Conservation (phyloP, 192 early-diverging fungal genomes). For the Coemansia umbellata region DNA sequence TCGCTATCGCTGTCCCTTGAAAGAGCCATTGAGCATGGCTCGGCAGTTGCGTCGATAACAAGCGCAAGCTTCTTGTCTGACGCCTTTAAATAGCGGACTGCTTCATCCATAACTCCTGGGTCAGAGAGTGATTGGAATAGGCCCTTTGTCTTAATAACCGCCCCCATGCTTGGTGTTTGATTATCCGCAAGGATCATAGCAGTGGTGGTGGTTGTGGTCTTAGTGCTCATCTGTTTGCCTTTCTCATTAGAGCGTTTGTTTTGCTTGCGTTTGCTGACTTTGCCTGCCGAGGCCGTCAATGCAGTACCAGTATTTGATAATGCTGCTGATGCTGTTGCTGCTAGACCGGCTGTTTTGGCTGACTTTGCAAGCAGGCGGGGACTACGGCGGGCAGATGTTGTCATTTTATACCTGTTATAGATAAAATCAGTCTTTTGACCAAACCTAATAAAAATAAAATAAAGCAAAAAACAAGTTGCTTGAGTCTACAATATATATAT, state of each 20-base stretch:
- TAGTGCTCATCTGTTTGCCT: background rate
- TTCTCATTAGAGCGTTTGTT: constrained; percentile 1
- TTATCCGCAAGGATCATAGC: background rate
- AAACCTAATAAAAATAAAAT: background rate
- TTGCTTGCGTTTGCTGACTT: constrained; percentile 4
- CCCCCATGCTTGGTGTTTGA: background rate
- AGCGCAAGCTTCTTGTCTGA: constrained; percentile 45
- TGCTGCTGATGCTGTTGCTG: background rate
- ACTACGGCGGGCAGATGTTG: constrained; percentile 22
- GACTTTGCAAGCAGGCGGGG: constrained; percentile 27
- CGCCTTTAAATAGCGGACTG: constrained; percentile 39
- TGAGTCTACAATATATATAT: no score
- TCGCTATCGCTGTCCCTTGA: constrained; percentile 18
- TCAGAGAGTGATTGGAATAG: constrained; percentile 9
- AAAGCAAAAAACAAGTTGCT: constrained; percentile 2
- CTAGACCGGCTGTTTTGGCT: background rate
- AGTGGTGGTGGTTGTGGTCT: background rate
- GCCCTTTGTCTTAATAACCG: background rate
- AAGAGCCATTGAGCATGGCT: constrained; percentile 26
- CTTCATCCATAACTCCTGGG: constrained; percentile 23
- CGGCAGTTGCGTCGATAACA: constrained; percentile 32
- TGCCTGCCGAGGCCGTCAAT: constrained; percentile 1
- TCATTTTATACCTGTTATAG: background rate
- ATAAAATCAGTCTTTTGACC: no score
- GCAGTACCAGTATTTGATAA: background rate